These are phyloP conservation scores for Houttuynia cordata DNA, from an alignment of 164 flowering plant species.

Conservation along the genomic window DNA sequence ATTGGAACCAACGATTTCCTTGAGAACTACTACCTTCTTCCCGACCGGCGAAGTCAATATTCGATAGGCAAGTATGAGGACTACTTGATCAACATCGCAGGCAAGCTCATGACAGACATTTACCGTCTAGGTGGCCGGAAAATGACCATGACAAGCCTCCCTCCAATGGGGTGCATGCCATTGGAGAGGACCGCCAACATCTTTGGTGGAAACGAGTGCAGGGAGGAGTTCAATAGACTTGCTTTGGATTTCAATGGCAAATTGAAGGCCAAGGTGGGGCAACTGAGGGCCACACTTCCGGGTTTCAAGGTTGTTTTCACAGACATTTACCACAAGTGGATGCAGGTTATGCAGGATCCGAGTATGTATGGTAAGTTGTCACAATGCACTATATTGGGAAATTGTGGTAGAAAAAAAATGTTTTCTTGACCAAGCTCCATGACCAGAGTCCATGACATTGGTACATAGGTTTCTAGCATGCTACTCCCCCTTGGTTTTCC, in stretches of 20 bases:
- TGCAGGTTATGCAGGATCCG: conserved; percentile 10
- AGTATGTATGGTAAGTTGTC: conserved; percentile 13
- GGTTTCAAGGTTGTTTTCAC: conserved; percentile 8
- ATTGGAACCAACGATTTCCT: conserved; percentile 69
- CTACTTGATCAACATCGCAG: conserved; percentile 10
- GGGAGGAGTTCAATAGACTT: conserved; percentile 10
- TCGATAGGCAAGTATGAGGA: conserved; percentile 9
- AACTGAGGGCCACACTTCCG: conserved; percentile 1
- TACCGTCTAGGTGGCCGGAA: conserved; percentile 31
- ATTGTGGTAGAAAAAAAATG: too few species aligned
- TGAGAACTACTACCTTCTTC: conserved; percentile 17
- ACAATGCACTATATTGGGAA: conserved; percentile 7
- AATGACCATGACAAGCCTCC: conserved; percentile 36
- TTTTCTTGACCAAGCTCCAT: too few species aligned
- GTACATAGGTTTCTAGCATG: too few species aligned
- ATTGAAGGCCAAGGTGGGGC: conserved; percentile 4
- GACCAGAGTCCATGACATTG: too few species aligned
- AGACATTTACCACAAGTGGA: conserved; percentile 7
- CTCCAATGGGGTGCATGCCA: conserved; percentile 77
- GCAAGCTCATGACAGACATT: conserved; percentile 8
- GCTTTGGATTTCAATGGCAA: conserved; percentile 13
- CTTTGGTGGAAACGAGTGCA: conserved; percentile 3
- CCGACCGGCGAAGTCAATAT: conserved; percentile 8
- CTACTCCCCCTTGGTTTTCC: too few species aligned
- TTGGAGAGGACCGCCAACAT: conserved; percentile 13